Percentiles rank a stretch among this genome's conserved stretches.
These are phyloP conservation scores for Closterium sp. DNA, from an alignment of 139 green algal species.

Conservation along the genomic window DNA sequence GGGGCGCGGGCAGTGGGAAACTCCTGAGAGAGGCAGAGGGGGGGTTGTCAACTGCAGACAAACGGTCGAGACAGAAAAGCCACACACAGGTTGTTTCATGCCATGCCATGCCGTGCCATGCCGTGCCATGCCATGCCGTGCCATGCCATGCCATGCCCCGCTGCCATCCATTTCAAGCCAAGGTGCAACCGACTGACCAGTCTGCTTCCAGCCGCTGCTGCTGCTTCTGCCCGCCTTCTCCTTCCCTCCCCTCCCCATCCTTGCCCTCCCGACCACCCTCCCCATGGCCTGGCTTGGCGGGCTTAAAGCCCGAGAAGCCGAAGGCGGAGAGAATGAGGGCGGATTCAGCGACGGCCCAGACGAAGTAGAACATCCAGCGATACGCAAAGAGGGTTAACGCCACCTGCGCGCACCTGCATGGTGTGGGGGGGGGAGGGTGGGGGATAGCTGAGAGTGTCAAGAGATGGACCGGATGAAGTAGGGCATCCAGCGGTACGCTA, in stretches of 20 bases:
- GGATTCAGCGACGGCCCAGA: constrained; percentile 10
- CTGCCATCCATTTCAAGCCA: too few relatives aligned
- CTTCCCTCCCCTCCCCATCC: background rate
- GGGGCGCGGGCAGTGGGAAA: too few relatives aligned
- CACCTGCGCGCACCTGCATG: background rate
- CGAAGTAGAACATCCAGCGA: constrained; percentile 39
- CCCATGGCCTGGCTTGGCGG: background rate
- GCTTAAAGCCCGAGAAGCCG: constrained; percentile 10
- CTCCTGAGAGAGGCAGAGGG: too few relatives aligned
- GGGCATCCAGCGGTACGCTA: too few relatives aligned
- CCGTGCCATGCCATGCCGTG: too few relatives aligned
- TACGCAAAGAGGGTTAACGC: background rate
- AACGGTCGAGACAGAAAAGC: too few relatives aligned
- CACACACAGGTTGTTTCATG: too few relatives aligned
- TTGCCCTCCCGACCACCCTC: background rate
- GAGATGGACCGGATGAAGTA: too few relatives aligned
- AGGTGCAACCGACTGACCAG: background rate
- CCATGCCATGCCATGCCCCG: background rate
- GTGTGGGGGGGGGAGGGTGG: too few relatives aligned
- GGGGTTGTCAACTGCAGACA: too few relatives aligned
- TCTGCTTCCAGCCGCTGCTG: background rate
- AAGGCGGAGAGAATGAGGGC: constrained; percentile 9
- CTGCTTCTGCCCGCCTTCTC: background rate
- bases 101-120: too few relatives aligned
- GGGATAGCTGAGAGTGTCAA: too few relatives aligned